Evolutionary conservation across 495 filamentous ascomycete species (phyloP).

Genomic region (Lepraria neglecta): DNA sequence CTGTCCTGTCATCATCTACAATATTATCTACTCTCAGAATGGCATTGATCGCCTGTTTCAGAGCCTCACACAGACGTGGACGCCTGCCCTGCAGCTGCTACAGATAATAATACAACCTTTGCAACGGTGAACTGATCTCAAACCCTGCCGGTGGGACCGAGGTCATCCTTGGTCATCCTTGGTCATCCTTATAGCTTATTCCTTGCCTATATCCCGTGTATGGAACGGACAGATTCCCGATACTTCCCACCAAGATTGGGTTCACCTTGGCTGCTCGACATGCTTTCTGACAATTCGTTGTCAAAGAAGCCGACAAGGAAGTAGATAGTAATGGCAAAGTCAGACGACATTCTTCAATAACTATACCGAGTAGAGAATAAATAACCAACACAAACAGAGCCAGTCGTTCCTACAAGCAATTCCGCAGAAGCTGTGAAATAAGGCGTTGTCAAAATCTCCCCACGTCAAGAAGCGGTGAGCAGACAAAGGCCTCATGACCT

Average conservation of each 20-base stretch:
- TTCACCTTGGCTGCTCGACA: background rate
- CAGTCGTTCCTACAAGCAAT: background rate
- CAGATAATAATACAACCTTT: background rate
- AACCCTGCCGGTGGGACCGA: too few species aligned
- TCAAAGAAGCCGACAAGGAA: background rate
- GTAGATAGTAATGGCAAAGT: background rate
- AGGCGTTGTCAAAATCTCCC: background rate
- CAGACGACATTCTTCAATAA: too few species aligned
- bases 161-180: too few species aligned
- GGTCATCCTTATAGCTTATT: too few species aligned
- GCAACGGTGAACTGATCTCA: background rate
- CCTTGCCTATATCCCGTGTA: too few species aligned
- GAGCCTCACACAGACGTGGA: background rate
- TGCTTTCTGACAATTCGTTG: background rate
- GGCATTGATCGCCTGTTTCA: conserved; percentile 10
- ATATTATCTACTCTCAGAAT: background rate
- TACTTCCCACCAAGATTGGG: background rate
- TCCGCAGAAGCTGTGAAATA: background rate
- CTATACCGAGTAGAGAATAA: too few species aligned
- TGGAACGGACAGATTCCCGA: background rate
- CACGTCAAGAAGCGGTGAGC: conserved; percentile 3
- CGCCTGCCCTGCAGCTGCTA: background rate
- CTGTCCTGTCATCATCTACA: too few species aligned
- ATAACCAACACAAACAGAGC: too few species aligned
- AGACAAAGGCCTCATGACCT: conserved; percentile 8